Conservation (phyloP, 2,329 filamentous ascomycete genomes). For the Cadophora luteo-olivacea region DNA sequence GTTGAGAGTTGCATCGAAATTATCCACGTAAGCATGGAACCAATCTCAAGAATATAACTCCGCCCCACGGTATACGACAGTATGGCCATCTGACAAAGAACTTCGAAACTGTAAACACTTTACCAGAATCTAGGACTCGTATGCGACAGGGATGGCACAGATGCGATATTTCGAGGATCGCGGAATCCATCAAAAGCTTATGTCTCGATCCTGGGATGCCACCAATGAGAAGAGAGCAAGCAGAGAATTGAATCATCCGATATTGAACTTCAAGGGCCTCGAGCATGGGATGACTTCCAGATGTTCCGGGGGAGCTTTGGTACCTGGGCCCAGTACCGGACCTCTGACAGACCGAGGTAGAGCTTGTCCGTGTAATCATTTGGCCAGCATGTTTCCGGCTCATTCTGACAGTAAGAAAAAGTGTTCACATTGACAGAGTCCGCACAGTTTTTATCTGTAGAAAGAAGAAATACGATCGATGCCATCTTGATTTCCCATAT, state of each 20-base stretch:
- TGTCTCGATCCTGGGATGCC: background rate
- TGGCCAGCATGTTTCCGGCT: background rate
- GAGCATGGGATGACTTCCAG: background rate
- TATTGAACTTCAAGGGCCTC: background rate
- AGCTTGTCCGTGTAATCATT: background rate
- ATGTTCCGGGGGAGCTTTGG: background rate
- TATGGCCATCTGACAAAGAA: background rate
- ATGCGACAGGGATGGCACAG: slow-evolving; percentile 8
- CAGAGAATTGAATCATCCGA: background rate
- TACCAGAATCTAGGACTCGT: slow-evolving; percentile 15
- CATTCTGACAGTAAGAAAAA: background rate
- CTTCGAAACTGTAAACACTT: slow-evolving; percentile 21
- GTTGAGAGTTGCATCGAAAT: background rate
- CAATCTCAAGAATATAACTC: background rate
- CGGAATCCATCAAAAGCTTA: background rate
- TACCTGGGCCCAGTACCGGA: background rate
- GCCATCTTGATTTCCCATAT: background rate
- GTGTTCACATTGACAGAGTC: background rate
- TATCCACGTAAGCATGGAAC: background rate
- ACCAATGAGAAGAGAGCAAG: background rate
- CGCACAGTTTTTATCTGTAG: background rate
- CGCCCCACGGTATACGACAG: background rate
- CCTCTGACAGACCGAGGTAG: background rate
- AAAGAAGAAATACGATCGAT: background rate
- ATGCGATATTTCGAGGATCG: background rate